Percentiles rank a stretch among this genome's conserved stretches.
Conservation (phyloP, 1,284 basidiomycete genomes). For the Vanrija sp. region DNA sequence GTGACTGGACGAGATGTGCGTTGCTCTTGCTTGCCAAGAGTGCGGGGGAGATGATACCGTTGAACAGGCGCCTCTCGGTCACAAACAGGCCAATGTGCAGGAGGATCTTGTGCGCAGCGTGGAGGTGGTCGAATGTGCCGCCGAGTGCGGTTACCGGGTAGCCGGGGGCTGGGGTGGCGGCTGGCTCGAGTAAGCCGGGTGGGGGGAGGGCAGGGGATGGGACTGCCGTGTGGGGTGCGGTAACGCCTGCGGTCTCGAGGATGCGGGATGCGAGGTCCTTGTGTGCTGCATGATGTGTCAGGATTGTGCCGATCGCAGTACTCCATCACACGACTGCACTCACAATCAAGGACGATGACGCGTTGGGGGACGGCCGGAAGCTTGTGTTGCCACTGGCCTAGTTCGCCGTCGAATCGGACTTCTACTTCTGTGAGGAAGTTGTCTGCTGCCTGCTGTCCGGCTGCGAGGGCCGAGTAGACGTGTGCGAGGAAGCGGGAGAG, state of each 20-base stretch:
- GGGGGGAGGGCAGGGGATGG: background rate
- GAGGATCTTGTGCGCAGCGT: slow-evolving; percentile 95
- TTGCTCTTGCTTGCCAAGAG: slow-evolving; percentile 73
- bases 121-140: slow-evolving; percentile 94
- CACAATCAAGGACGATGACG: slow-evolving; percentile 22
- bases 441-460: slow-evolving; percentile 36
- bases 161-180: slow-evolving; percentile 5
- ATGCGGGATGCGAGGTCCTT: slow-evolving; percentile 4
- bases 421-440: slow-evolving; percentile 43
- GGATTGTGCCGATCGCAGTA: background rate
- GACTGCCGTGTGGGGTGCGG: background rate
- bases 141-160: slow-evolving; percentile 54
- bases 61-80: slow-evolving; percentile 71
- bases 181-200: background rate
- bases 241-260: background rate
- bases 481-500: slow-evolving; percentile 43
- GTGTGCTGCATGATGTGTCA: background rate
- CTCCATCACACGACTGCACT: background rate
- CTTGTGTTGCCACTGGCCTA: slow-evolving; percentile 22
- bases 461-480: slow-evolving; percentile 41
- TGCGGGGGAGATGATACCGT: slow-evolving; percentile 75
- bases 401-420: slow-evolving; percentile 41
- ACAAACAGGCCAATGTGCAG: slow-evolving; percentile 87
- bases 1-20: slow-evolving; percentile 64
- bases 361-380: slow-evolving; percentile 8